Percentiles rank a stretch among this genome's conserved stretches.
Evolutionary conservation across 139 green algal genomes (phyloP).

Genomic region (Astrephomene gubernaculifera): DNA sequence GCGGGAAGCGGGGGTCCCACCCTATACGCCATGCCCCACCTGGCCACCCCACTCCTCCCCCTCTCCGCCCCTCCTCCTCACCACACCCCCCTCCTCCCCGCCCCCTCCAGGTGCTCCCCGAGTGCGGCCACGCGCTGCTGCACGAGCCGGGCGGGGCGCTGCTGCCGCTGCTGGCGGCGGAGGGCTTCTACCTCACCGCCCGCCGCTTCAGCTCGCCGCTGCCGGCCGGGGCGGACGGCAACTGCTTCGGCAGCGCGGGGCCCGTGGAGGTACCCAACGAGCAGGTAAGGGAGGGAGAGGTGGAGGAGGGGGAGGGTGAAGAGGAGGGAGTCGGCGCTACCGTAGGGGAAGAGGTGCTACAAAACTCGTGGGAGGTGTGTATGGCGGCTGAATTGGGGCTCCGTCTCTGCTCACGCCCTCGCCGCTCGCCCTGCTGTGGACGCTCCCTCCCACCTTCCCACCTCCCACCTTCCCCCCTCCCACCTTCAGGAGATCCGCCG

Average conservation of each 20-base stretch:
- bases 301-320: not conserved
- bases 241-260: conserved; percentile 29
- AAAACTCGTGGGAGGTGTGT: no score
- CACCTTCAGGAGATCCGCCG: conserved; percentile 31
- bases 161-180: conserved; percentile 36
- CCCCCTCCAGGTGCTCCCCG: conserved; percentile 43
- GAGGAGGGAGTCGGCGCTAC: not conserved
- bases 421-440: not conserved
- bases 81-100: no score
- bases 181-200: conserved; percentile 42
- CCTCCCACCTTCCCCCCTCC: not conserved
- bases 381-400: not conserved
- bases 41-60: no score
- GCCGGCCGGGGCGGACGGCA: conserved; percentile 10
- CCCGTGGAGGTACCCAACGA: conserved; percentile 44
- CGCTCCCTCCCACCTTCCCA: not conserved
- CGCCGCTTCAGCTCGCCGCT: conserved; percentile 43
- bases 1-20: no score
- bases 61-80: no score
- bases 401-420: not conserved
- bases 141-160: conserved; percentile 30
- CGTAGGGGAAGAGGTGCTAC: not conserved
- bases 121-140: conserved; percentile 39
- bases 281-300: conserved; percentile 1
- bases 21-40: no score